Evolutionary conservation across 345 rosid genomes (phyloP), one percentile per base, ranked within the genome.

Genomic region (Firmiana major): DNA sequence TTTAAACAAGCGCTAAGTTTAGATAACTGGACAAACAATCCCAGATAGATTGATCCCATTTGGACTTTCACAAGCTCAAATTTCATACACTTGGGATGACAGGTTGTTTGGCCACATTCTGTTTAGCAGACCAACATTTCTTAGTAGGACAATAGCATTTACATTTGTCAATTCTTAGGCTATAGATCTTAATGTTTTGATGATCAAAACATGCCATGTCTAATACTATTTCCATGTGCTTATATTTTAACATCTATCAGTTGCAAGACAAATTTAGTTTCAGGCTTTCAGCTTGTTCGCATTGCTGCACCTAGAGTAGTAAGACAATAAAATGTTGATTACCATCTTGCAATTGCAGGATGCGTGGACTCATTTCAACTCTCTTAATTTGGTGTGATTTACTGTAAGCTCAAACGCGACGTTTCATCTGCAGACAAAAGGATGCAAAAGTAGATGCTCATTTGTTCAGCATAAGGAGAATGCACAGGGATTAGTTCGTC

Each of bases 361-460:
- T 78, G 90, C 99, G 43, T 95, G 98, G 98, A 83, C 82, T 84
- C 93, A 90, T 79, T 93, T 90, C 89, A 92, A 80, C 84, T 83
- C 94, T 6, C 85, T 87, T 28, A 93, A 92, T 63, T 81, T 83
- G 53, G 59, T 82, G 21, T 91, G 82, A 84, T 16, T 69, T 34
- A 8, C 43, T 17, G 38, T 69, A 34, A 24, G 71, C 46, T 51
- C 8, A n/a, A 15, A 24, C 9, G 17, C 63, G 24, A 72, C 11
- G 5, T 51, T 2, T 0, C 53, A 15, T 42, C 43, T 22, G 74
- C 40, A 49, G 34, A 28, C n/a, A 38, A 54, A 66, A 28, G 69
- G 63, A 51, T 28, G 26, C 48, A 68, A 34, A 19, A 17, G 28
- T 43, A 63, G 62, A 53, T 40, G 60, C 40, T 75, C 51, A 46